Percentiles rank a stretch among this genome's conserved stretches.
Conservation (phyloP, 345 rosid genomes). For the Lumnitzera racemosa region DNA sequence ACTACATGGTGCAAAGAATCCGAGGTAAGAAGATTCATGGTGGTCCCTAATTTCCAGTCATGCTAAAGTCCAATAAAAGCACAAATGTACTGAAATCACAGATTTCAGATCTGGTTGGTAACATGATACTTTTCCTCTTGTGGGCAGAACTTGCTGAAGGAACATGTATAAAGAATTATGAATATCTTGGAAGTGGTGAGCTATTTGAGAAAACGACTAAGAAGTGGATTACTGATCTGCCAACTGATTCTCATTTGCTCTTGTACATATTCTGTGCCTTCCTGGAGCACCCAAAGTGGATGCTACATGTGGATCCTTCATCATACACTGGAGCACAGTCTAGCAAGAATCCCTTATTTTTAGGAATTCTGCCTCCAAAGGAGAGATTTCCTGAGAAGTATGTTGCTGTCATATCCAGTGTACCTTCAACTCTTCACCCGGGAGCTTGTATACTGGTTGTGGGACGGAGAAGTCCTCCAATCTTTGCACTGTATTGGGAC, state of each 20-base stretch:
- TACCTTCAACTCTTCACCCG: slow-evolving; percentile 73
- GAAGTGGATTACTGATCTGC: slow-evolving; percentile 76
- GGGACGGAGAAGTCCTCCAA: slow-evolving; percentile 62
- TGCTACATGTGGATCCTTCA: slow-evolving; percentile 86
- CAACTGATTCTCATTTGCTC: slow-evolving; percentile 87
- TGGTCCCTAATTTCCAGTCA: slow-evolving; percentile 8
- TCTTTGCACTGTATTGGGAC: slow-evolving; percentile 87
- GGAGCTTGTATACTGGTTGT: slow-evolving; percentile 76
- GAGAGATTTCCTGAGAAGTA: slow-evolving; percentile 93
- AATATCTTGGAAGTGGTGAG: slow-evolving; percentile 63
- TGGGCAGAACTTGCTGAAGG: slow-evolving; percentile 83
- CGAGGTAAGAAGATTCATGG: slow-evolving; percentile 36
- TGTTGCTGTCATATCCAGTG: slow-evolving; percentile 55
- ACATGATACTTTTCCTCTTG: not conserved
- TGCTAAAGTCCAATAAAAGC: not conserved
- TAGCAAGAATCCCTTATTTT: slow-evolving; percentile 77
- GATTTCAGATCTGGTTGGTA: too few species aligned
- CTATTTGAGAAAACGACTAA: slow-evolving; percentile 55
- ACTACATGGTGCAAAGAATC: slow-evolving; percentile 68
- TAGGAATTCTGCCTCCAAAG: slow-evolving; percentile 80
- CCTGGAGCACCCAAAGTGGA: slow-evolving; percentile 96
- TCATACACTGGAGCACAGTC: slow-evolving; percentile 76
- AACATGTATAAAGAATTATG: slow-evolving; percentile 88
- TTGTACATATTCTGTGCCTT: slow-evolving; percentile 87
- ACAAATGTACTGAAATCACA: not conserved